Evolutionary conservation across 495 filamentous ascomycete species (phyloP).

Genomic region (Xylaria cubensis): DNA sequence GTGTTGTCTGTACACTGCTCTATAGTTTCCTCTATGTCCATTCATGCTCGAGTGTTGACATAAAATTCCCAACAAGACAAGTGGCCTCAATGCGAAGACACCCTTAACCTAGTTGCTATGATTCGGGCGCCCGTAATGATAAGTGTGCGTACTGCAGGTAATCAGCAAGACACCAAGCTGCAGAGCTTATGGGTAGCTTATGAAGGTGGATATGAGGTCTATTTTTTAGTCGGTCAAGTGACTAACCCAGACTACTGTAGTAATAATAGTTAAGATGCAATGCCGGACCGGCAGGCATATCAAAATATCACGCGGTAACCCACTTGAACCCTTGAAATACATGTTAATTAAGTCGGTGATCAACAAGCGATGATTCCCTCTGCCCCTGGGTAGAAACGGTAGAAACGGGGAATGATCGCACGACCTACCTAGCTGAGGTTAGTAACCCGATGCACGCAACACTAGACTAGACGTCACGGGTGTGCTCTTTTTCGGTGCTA

Average conservation of each 20-base stretch:
- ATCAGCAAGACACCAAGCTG: constrained; percentile 2
- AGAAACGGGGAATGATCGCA: constrained; percentile 40
- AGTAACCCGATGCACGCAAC: constrained; percentile 45
- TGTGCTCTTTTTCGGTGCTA: constrained; percentile 30
- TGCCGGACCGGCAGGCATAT: constrained; percentile 22
- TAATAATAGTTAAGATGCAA: constrained; percentile 14
- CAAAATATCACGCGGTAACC: constrained; percentile 24
- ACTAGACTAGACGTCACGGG: constrained; percentile 33
- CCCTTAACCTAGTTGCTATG: constrained; percentile 6
- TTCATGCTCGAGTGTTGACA: neutral
- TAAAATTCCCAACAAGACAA: constrained; percentile 9
- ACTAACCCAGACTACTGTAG: constrained; percentile 10
- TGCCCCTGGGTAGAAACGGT: constrained; percentile 36
- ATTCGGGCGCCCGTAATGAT: constrained; percentile 3
- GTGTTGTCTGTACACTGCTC: neutral
- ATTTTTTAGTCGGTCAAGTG: constrained; percentile 21
- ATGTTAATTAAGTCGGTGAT: constrained; percentile 34
- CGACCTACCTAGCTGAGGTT: constrained; percentile 35
- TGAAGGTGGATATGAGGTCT: constrained; percentile 15
- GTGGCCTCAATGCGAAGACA: neutral
- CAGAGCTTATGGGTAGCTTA: constrained; percentile 18
- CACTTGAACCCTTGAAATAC: constrained; percentile 22
- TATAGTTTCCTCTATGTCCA: neutral
- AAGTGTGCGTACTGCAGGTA: neutral
- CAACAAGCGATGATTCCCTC: constrained; percentile 32